Base-by-base conservation (phyloP, 1,139 yeast species). In the Candida sojae region DNA sequence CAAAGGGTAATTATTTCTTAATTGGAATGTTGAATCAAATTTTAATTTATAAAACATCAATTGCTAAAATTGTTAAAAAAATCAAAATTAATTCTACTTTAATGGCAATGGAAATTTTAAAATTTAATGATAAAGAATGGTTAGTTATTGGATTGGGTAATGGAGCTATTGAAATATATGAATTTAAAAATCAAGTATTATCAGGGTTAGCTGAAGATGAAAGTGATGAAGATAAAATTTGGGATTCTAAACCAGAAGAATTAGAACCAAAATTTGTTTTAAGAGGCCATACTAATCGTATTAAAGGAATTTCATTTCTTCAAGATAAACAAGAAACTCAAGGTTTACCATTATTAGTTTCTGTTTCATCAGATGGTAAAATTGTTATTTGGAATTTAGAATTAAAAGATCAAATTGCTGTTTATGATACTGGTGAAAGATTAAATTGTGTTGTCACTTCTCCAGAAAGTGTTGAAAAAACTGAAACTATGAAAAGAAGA, bases 331-430 rank as follows among this genome's bases (percentile, higher is more conserved):
- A 59, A 1, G 76, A 71, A 45, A 64, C 74, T 2, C 54, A 59
- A 13, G 62, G 58, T 32, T 64, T 63, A 28, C 76, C 79, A 6
- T 86, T 79, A 60, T 70, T 95, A 63, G 78, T 88, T 1, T 86
- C 96, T 2, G 90, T 91, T 10, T 88, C 97, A 0, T 89, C 97
- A 0, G 98, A 93, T 64, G 98, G 99, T 36, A 87, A 82, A 59
- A 84, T 93, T 48, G 96, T 92, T 11, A 85, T 93, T 2, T 93
- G 98, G 97, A 88, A 91, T 61, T 70, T 92, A 60, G 59, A 70
- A 4, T 60, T 71, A 0, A 77, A 78, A 57, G 96, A 88, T 58
- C 96, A 91, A 66, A 78, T 90, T 23, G 97, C 97, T 0, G 95
- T 90, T 2, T 92, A 91, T 65, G 90, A 86, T 55, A 82, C 95